Conservation (phyloP, 371 early-diverging fungal genomes). For the Apophysomyces trapeziformis region DNA sequence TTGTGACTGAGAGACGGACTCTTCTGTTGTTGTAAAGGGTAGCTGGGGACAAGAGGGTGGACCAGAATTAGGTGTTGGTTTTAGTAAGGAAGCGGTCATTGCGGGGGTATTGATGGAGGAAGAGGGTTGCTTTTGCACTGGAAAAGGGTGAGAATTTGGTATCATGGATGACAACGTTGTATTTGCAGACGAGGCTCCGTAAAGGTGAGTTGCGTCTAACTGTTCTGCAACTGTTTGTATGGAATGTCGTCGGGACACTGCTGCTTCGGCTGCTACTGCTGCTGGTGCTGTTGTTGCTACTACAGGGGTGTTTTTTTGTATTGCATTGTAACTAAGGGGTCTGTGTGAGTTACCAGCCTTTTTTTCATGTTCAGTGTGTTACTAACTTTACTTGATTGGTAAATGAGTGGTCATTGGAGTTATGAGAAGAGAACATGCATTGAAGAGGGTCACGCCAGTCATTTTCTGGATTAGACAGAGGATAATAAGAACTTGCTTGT, state of each 20-base stretch:
- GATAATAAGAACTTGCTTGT: slow-evolving; percentile 1
- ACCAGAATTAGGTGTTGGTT: not conserved
- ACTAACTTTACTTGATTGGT: slow-evolving; percentile 16
- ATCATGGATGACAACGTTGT: not conserved
- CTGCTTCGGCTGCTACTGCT: too few species aligned
- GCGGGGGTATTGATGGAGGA: not conserved
- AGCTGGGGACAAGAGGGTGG: slow-evolving; percentile 3
- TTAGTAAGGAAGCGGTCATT: not conserved
- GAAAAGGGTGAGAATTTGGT: not conserved
- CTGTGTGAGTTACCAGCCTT: not conserved
- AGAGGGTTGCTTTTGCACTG: not conserved
- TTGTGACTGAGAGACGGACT: not conserved
- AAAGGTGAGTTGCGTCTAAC: not conserved
- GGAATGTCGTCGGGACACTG: not conserved
- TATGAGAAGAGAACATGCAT: slow-evolving; percentile 18
- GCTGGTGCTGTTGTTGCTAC: too few species aligned
- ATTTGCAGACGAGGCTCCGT: not conserved
- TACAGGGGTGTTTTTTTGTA: not conserved
- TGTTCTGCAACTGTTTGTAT: not conserved
- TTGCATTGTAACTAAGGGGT: not conserved
- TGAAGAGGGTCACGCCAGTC: slow-evolving; percentile 32
- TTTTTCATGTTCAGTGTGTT: not conserved
- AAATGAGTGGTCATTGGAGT: slow-evolving; percentile 20
- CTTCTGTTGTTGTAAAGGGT: not conserved
- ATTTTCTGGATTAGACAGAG: slow-evolving; percentile 36